phyloP scores from a whole-genome alignment of 2,329 filamentous ascomycete species.

The Calonectria pseudoturangicola region DNA sequence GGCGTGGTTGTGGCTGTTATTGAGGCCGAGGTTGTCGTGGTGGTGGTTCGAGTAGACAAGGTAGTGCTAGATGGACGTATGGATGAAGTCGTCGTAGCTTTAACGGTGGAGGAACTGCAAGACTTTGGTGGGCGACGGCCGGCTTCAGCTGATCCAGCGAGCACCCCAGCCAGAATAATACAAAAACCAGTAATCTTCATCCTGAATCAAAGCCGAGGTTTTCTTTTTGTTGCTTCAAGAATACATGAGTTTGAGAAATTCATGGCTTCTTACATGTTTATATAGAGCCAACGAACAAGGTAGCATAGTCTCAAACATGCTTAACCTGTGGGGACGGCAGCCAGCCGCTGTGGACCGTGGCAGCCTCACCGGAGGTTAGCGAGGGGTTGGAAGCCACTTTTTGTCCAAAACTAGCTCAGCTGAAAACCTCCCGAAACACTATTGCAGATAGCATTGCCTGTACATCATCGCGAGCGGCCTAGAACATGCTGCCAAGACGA shows the following conservation, averaged over 20 bases:
- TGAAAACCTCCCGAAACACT: not conserved
- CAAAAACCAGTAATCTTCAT: constrained; percentile 3
- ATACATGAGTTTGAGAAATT: not conserved
- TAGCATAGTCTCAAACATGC: not conserved
- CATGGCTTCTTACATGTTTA: not conserved
- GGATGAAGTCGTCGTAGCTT: not conserved
- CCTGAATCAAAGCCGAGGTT: not conserved
- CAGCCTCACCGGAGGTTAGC: constrained; percentile 17
- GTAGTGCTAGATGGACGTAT: not conserved
- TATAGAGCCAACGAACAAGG: not conserved
- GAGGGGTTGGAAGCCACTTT: not conserved
- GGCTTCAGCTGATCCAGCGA: not conserved
- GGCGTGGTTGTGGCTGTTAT: not conserved
- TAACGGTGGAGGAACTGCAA: not conserved
- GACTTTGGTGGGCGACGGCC: not conserved
- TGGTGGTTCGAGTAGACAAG: not conserved
- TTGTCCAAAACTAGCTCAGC: not conserved
- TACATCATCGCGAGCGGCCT: not conserved
- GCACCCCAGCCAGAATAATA: not conserved
- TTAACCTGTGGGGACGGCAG: not conserved
- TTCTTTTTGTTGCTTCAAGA: not conserved
- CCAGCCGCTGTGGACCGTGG: constrained; percentile 5
- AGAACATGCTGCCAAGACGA: constrained; percentile 14
- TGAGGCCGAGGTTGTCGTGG: not conserved
- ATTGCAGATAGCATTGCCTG: not conserved